Base-by-base conservation (phyloP, 1,284 basidiomycete genomes). In the Naganishia liquefaciens region DNA sequence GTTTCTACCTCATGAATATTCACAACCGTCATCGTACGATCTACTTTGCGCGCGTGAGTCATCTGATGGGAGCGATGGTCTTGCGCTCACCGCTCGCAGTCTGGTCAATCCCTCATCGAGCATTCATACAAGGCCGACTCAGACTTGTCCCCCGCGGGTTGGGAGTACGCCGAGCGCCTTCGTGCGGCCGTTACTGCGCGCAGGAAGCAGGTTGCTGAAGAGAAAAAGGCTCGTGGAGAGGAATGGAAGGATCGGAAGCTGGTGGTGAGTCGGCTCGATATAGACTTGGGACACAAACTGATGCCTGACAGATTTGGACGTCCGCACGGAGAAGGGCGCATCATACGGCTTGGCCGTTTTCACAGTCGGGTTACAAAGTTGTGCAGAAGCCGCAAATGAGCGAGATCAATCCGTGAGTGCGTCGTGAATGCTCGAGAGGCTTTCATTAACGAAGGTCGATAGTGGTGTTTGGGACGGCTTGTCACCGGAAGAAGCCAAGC, bases 51-150 rank as follows among this genome's bases (percentile, higher is more conserved):
- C 82, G 93, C 52, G 92, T 94, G 73, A 67, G 88, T 76, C 5
- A 15, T 3, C 19, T 23, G 33, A 43, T 21, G 23, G 13, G 50
- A 15, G 54, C 62, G 51, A 64, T 19, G 37, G 27, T 25, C 46
- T 42, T 17, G 52, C 28, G 46, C 54, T 66, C 63, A 89, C 27
- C 27, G 23, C 19, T 25, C 21, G 50, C 69, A 81, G 90, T 94
- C 92, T 5, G 93, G 93, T 13, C 92, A 93, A 82, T 96, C 91
- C 6, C 84, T 97, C 64, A 94, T 98, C 69, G 96, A 99, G 76
- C 96, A 99, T 76, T 96, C 94, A 4, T 99, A 95, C 83, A 97
- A 96, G 80, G 94, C 95, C 33, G 95, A 99, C 75, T 93, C 95
- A 0, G 96, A 98, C 75, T 85, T 99, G 9, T 96, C 93, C 0